Evolutionary conservation across 31 red algal genomes (phyloP).

Genomic region (Odonthalia washingtoniensis): DNA sequence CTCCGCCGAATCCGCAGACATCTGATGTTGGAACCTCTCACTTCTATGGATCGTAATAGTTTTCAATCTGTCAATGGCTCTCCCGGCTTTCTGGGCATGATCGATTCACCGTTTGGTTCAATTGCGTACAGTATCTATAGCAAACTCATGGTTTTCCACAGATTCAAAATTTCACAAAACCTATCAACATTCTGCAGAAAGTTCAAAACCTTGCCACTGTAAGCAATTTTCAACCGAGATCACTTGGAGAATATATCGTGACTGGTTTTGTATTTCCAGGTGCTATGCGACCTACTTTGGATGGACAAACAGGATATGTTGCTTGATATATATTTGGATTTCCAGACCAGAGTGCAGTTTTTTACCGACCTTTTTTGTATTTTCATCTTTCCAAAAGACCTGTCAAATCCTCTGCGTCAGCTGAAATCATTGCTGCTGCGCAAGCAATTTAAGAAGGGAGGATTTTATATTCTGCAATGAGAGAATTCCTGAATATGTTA

Average conservation of each 20-base stretch:
- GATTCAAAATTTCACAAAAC: background rate
- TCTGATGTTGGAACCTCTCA: background rate
- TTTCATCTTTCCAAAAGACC: background rate
- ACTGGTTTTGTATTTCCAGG: background rate
- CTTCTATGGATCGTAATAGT: background rate
- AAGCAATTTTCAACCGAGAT: background rate
- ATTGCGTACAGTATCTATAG: background rate
- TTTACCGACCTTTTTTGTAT: background rate
- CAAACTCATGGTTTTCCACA: background rate
- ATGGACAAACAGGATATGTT: slow-evolving; percentile 13
- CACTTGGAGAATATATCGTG: background rate
- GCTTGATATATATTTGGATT: background rate
- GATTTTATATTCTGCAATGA: too few species aligned
- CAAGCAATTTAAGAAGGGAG: slow-evolving; percentile 33
- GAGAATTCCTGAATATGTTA: too few species aligned
- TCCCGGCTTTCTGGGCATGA: background rate
- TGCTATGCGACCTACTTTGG: background rate
- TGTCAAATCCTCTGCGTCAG: slow-evolving; percentile 16
- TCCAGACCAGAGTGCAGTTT: background rate
- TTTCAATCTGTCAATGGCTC: slow-evolving; percentile 4
- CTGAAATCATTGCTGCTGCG: slow-evolving; percentile 27
- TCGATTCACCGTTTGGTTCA: background rate
- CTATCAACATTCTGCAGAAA: background rate
- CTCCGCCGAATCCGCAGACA: background rate
- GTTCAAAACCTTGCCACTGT: background rate